phyloP scores from a whole-genome alignment of 1,284 basidiomycete species.

The Meira miltonrushii region DNA sequence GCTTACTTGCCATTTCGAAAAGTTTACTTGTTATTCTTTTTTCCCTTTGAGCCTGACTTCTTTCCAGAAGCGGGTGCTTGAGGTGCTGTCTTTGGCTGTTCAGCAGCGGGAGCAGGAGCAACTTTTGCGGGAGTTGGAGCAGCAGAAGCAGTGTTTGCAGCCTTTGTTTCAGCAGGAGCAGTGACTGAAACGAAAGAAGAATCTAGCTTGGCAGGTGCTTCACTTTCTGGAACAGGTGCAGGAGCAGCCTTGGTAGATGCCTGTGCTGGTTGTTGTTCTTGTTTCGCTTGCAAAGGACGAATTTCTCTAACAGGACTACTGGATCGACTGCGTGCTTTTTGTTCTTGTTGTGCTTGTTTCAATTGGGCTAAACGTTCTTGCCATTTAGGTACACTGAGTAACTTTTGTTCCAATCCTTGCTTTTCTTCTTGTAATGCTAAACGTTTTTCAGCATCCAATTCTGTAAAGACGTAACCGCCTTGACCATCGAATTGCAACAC shows the following conservation, averaged over 20 bases:
- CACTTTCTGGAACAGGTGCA: neutral
- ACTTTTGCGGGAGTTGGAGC: no score
- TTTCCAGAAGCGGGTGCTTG: no score
- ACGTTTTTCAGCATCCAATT: conserved; percentile 84
- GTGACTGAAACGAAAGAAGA: neutral
- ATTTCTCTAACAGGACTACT: conserved; percentile 2
- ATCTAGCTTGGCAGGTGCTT: neutral
- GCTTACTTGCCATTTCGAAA: no score
- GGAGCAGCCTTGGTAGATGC: neutral
- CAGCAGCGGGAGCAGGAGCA: no score
- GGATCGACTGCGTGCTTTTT: neutral
- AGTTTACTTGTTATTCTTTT: no score
- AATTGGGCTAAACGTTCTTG: conserved; percentile 70
- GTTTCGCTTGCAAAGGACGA: neutral
- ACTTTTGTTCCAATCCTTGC: conserved; percentile 51
- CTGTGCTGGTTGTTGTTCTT: no score
- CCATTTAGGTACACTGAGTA: conserved; percentile 67
- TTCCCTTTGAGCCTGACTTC: no score
- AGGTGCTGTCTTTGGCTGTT: no score
- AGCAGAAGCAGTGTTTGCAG: no score
- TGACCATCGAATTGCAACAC: conserved; percentile 66
- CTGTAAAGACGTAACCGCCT: conserved; percentile 67
- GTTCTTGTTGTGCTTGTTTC: conserved; percentile 43
- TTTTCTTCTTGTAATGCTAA: conserved; percentile 91
- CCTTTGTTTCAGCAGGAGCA: no score